Evolutionary conservation across 1,284 basidiomycete species (phyloP).

Genomic region (Kalmanozyma brasiliensis): DNA sequence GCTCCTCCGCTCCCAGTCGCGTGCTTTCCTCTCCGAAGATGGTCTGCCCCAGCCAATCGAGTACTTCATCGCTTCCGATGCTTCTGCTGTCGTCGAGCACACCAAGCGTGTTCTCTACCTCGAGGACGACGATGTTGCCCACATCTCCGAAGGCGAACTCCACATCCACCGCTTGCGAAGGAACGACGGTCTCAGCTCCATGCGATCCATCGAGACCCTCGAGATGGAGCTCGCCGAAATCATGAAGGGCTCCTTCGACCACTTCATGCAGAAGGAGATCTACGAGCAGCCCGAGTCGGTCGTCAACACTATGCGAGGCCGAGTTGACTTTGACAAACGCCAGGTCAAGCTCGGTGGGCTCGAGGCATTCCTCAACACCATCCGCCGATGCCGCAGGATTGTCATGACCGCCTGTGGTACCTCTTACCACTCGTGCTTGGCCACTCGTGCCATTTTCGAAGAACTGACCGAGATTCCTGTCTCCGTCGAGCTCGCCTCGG

Average conservation of each 20-base stretch:
- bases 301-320: slow-evolving; percentile 99
- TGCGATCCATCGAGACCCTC: slow-evolving; percentile 96
- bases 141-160: slow-evolving; percentile 92
- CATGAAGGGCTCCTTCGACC: slow-evolving; percentile 99
- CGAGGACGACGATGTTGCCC: slow-evolving; percentile 98
- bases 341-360: slow-evolving; percentile 94
- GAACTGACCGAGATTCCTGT: slow-evolving; percentile 99
- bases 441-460: slow-evolving; percentile 98
- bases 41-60: slow-evolving; percentile 99
- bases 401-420: slow-evolving; percentile 98
- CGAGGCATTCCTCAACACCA: slow-evolving; percentile 92
- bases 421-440: slow-evolving; percentile 95
- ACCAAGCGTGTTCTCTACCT: slow-evolving; percentile 99
- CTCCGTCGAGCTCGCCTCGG: slow-evolving; percentile 94
- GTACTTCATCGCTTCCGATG: slow-evolving; percentile 98
- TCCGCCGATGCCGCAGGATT: slow-evolving; percentile 91
- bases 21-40: slow-evolving; percentile 98
- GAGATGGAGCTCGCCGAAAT: slow-evolving; percentile 99
- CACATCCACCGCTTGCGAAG: slow-evolving; percentile 98
- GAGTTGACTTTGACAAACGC: slow-evolving; percentile 96
- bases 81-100: slow-evolving; percentile 95
- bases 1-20: slow-evolving; percentile 92
- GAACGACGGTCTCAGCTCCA: slow-evolving; percentile 79
- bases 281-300: slow-evolving; percentile 99
- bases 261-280: slow-evolving; percentile 99